Evolutionary conservation across 768 basidiomycete genomes (phyloP).

Genomic region (Clavulina sp.): DNA sequence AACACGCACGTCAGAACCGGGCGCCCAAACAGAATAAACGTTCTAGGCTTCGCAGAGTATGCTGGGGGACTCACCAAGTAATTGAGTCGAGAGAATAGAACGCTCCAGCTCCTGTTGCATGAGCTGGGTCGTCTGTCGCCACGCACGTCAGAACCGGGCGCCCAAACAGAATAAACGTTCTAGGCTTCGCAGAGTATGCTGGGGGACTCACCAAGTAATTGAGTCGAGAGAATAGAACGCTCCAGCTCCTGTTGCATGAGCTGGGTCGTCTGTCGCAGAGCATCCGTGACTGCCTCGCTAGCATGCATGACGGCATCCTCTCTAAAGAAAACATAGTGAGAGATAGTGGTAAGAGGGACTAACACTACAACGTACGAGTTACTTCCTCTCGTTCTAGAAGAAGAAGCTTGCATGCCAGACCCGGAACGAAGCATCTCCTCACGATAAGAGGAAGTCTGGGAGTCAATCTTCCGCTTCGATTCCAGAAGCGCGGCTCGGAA

Average conservation of each 20-base stretch:
- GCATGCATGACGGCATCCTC: conserved; percentile 80
- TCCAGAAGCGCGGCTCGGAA: conserved; percentile 48
- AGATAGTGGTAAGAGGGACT: no score
- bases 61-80: neutral
- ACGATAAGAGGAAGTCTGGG: conserved; percentile 35
- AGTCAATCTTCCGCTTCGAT: conserved; percentile 60
- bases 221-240: conserved; percentile 64
- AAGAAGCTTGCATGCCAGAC: no score
- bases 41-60: neutral
- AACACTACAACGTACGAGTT: no score
- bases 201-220: conserved; percentile 53
- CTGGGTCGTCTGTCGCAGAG: conserved; percentile 64
- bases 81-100: conserved; percentile 66
- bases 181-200: neutral
- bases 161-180: neutral
- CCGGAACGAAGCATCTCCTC: conserved; percentile 55
- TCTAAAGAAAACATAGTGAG: conserved; percentile 14
- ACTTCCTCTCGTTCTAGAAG: no score
- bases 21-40: neutral
- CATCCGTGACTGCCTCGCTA: conserved; percentile 77
- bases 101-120: conserved; percentile 90
- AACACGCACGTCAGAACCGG: no score
- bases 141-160: no score
- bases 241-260: conserved; percentile 90
- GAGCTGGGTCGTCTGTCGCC: conserved; percentile 58